A percentile compares a stretch with the other conserved stretches of the same genome.
Evolutionary conservation across 192 early-diverging fungal genomes (phyloP).

Genomic region (Entomortierella lignicola): DNA sequence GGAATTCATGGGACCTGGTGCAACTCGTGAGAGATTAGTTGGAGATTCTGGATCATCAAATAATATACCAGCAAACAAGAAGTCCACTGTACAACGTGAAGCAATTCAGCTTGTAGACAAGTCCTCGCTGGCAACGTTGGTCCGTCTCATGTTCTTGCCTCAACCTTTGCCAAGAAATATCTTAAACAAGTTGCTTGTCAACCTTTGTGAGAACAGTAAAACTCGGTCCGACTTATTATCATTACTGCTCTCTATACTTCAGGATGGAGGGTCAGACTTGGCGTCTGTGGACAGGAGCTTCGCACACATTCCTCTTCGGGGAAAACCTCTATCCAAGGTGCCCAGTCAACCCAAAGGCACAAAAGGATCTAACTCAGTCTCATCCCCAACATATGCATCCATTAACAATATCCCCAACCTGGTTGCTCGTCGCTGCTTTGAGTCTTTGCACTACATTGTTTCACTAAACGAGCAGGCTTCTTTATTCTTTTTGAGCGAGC

Average conservation of each 20-base stretch:
- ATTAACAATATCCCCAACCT: slow-evolving; percentile 85
- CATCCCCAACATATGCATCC: slow-evolving; percentile 28
- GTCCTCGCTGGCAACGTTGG: slow-evolving; percentile 81
- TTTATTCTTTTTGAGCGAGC: slow-evolving; percentile 82
- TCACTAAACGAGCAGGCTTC: slow-evolving; percentile 81
- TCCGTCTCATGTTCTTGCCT: slow-evolving; percentile 89
- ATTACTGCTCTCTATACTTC: slow-evolving; percentile 87
- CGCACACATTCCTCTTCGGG: slow-evolving; percentile 76
- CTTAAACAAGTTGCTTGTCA: slow-evolving; percentile 75
- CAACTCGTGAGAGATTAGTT: slow-evolving; percentile 18
- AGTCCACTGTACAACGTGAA: slow-evolving; percentile 62
- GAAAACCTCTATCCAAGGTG: slow-evolving; percentile 61
- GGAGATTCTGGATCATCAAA: background rate
- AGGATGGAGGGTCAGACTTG: slow-evolving; percentile 82
- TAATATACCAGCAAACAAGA: slow-evolving; percentile 28
- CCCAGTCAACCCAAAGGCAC: slow-evolving; percentile 41
- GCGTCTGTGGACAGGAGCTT: slow-evolving; percentile 80
- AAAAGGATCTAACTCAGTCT: slow-evolving; percentile 10
- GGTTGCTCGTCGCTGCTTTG: slow-evolving; percentile 90
- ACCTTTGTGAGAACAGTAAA: slow-evolving; percentile 91
- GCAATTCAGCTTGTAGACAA: slow-evolving; percentile 86
- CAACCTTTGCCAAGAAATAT: slow-evolving; percentile 75
- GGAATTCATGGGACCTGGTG: background rate
- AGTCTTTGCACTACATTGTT: slow-evolving; percentile 84
- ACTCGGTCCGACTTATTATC: slow-evolving; percentile 89